Base-by-base conservation (phyloP, 2,329 filamentous ascomycete species). In the Botrytis pseudocinerea region DNA sequence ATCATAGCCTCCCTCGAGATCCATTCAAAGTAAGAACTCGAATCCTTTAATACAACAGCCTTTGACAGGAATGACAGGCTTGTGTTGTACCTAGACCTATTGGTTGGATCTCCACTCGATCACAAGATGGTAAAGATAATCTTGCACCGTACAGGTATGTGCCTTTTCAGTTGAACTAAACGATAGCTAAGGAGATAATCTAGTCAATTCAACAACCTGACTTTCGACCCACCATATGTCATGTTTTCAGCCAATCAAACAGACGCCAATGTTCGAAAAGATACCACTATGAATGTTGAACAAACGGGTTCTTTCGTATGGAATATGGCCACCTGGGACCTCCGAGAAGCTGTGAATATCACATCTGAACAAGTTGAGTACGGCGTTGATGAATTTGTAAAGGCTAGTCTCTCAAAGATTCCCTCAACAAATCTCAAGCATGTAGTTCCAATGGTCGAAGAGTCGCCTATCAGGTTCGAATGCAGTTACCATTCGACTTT, bases 181-280 rank as follows among this genome's bases (percentile, higher is more conserved):
- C 32, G 7, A 20, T 44, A 44, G 46, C 25, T 63, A 63, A 44
- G 14, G n/a, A 44, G 40, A 28, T 25, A 35, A 25, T 46, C 25
- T n/a, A 69, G 66, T 46, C 88, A 90, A 80, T 90, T 90, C 83
- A 89, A 87, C 80, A 90, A 90, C 76, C 83, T 90, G 0, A 89
- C 87, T 46, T 90, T 89, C 80, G 87, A 89, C 78, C 88, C 88
- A 0, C 88, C 88, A 0, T 89, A 89, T 77, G 85, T 90, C 42
- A 88, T 90, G 85, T 90, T 91, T 84, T 83, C 82, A 48, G 84
- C 86, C 4, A 90, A 90, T 80, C 86, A 89, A 78, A 87, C 85
- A 0, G 80, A 83, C 0, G 75, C 80, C 14, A 78, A 78, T 3
- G 69, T 76, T 0, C 85, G 85, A 73, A 90, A 90, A 78, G 87